These are phyloP conservation scores for Euphorbia pulcherrima DNA, from an alignment of 345 rosid genomes.

Conservation along the genomic window DNA sequence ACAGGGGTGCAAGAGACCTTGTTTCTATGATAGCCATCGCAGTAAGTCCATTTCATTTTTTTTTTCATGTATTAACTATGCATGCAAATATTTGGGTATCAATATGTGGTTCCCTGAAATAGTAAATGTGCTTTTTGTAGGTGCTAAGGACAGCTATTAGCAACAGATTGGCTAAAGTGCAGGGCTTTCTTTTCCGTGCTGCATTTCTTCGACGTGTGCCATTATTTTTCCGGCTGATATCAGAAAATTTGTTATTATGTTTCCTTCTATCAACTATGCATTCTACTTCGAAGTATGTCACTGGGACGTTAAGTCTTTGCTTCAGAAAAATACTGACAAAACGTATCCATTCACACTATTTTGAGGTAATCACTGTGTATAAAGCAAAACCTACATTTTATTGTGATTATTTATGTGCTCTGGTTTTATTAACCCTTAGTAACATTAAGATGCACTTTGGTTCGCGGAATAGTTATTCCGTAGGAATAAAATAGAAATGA, in stretches of 20 bases:
- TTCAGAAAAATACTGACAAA: slow-evolving; percentile 90
- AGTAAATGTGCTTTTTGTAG: slow-evolving; percentile 39
- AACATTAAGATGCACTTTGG: too few species aligned
- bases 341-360: slow-evolving; percentile 79
- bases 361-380: slow-evolving; percentile 51
- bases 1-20: slow-evolving; percentile 81
- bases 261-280: slow-evolving; percentile 77
- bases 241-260: slow-evolving; percentile 86
- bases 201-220: slow-evolving; percentile 93
- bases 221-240: slow-evolving; percentile 70
- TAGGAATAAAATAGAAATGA: too few species aligned
- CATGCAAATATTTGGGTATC: neutral
- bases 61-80: neutral
- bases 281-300: slow-evolving; percentile 83
- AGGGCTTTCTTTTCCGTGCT: slow-evolving; percentile 93
- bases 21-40: slow-evolving; percentile 64
- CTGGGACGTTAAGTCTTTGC: slow-evolving; percentile 77
- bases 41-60: slow-evolving; percentile 43
- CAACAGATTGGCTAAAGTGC: slow-evolving; percentile 96
- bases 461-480: too few species aligned
- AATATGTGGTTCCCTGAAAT: neutral
- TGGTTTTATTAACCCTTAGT: neutral
- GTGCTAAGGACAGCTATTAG: slow-evolving; percentile 80
- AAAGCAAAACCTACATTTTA: neutral
- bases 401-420: neutral